A percentile compares a stretch with the other conserved stretches of the same genome.
These are phyloP conservation scores for Rhinocladiella similis DNA, from an alignment of 2,329 filamentous ascomycete genomes.

Conservation along the genomic window DNA sequence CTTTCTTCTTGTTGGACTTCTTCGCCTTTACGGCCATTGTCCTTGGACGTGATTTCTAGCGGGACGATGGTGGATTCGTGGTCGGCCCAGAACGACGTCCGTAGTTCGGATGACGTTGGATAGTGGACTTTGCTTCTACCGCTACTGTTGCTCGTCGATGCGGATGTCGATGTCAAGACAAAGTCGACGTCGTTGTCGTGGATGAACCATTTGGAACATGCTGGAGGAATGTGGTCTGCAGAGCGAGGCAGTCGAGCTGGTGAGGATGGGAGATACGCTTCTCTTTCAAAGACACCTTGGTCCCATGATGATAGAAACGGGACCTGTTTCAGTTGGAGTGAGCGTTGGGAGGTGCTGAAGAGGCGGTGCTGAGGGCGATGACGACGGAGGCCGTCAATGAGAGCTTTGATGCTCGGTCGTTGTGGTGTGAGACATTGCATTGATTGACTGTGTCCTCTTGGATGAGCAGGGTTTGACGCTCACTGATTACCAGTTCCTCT, in stretches of 20 bases:
- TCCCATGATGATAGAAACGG: slow-evolving; percentile 34
- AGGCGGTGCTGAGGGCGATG: background rate
- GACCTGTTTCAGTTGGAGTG: slow-evolving; percentile 7
- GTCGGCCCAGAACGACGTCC: slow-evolving; percentile 29
- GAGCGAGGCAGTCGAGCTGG: slow-evolving; percentile 55
- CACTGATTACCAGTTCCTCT: too few species aligned
- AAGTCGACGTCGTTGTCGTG: background rate
- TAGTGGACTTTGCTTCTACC: background rate
- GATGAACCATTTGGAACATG: slow-evolving; percentile 61
- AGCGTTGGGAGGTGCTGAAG: background rate
- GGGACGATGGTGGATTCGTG: slow-evolving; percentile 55
- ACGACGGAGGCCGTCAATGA: background rate
- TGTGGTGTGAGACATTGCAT: slow-evolving; percentile 10
- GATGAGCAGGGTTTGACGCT: too few species aligned
- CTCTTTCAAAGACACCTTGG: slow-evolving; percentile 52
- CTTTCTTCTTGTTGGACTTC: slow-evolving; percentile 12
- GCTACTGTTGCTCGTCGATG: slow-evolving; percentile 38
- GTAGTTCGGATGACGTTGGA: slow-evolving; percentile 16
- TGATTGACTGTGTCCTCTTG: too few species aligned
- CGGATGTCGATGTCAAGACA: slow-evolving; percentile 33
- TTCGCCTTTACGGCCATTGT: too few species aligned
- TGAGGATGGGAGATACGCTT: slow-evolving; percentile 53
- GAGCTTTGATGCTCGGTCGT: slow-evolving; percentile 3
- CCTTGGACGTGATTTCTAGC: slow-evolving; percentile 55
- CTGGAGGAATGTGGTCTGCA: slow-evolving; percentile 51